Evolutionary conservation across 805 yeast species (phyloP).

Genomic region (Wickerhamomyces xylosicus): DNA sequence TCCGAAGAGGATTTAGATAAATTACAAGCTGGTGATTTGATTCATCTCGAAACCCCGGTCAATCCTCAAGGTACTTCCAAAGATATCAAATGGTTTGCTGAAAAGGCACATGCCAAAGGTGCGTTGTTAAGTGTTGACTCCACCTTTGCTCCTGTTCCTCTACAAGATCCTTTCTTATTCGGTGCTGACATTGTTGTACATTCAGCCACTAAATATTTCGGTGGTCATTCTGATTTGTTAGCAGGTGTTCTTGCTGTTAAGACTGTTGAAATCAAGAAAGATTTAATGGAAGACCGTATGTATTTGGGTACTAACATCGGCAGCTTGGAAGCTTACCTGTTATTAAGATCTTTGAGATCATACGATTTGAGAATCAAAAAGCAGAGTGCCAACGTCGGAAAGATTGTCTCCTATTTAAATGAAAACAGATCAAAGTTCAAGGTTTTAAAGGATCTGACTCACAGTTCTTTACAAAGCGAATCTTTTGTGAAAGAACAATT

Average conservation of each 20-base stretch:
- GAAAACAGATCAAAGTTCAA: slow-evolving; percentile 40
- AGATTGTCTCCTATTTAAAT: slow-evolving; percentile 47
- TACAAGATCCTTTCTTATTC: slow-evolving; percentile 67
- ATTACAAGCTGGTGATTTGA: slow-evolving; percentile 51
- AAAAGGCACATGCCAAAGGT: slow-evolving; percentile 67
- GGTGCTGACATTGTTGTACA: slow-evolving; percentile 90
- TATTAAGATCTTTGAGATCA: slow-evolving; percentile 75
- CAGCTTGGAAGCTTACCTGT: slow-evolving; percentile 63
- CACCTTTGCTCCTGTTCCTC: slow-evolving; percentile 91
- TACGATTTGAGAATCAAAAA: slow-evolving; percentile 58
- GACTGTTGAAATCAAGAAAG: slow-evolving; percentile 31
- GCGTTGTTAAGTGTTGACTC: slow-evolving; percentile 70
- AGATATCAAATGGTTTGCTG: slow-evolving; percentile 54
- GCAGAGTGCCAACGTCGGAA: slow-evolving; percentile 55
- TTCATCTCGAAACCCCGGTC: slow-evolving; percentile 82
- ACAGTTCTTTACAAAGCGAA: slow-evolving; percentile 72
- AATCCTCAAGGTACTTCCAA: slow-evolving; percentile 69
- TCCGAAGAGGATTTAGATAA: slow-evolving; percentile 37
- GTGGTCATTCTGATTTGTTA: slow-evolving; percentile 89
- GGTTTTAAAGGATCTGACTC: slow-evolving; percentile 43
- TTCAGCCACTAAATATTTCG: slow-evolving; percentile 88
- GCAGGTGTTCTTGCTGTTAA: slow-evolving; percentile 76
- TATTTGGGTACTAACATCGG: slow-evolving; percentile 73
- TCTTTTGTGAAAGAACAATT: slow-evolving; percentile 56
- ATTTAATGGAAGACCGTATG: slow-evolving; percentile 52